These are phyloP conservation scores for Chaetoceros muelleri DNA, from an alignment of 108 stramenopile species.

Conservation along the genomic window DNA sequence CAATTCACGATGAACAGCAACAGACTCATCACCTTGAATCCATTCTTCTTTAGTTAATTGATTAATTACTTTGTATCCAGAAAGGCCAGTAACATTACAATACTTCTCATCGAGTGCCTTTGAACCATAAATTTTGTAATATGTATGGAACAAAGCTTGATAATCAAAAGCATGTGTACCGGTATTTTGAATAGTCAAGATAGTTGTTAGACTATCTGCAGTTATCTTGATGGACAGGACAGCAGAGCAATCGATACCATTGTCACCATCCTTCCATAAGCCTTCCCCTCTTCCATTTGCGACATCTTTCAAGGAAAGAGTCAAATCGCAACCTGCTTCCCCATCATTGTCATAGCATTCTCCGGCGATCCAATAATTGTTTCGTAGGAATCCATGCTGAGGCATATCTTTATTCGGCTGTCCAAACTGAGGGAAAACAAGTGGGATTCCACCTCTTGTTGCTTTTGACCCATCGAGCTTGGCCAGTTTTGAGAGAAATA, in stretches of 20 bases:
- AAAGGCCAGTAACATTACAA: slow-evolving; percentile 54
- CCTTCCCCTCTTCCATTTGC: slow-evolving; percentile 43
- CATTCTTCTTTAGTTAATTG: not conserved
- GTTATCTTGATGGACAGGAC: slow-evolving; percentile 35
- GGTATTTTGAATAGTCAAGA: slow-evolving; percentile 48
- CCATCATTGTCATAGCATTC: slow-evolving; percentile 21
- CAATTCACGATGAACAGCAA: slow-evolving; percentile 26
- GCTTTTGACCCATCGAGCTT: slow-evolving; percentile 67
- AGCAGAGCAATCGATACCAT: slow-evolving; percentile 24
- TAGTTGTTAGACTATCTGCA: slow-evolving; percentile 35
- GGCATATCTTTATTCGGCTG: slow-evolving; percentile 61
- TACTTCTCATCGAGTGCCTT: slow-evolving; percentile 36
- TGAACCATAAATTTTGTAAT: slow-evolving; percentile 41
- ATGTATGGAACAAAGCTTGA: slow-evolving; percentile 68
- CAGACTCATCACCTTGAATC: slow-evolving; percentile 27
- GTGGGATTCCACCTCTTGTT: slow-evolving; percentile 70
- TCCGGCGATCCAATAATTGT: slow-evolving; percentile 47
- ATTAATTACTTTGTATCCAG: slow-evolving; percentile 19
- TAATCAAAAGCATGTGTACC: slow-evolving; percentile 38
- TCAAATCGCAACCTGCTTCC: slow-evolving; percentile 36
- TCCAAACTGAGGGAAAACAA: slow-evolving; percentile 80
- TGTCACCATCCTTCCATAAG: slow-evolving; percentile 30
- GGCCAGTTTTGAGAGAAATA: slow-evolving; percentile 66
- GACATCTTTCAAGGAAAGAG: slow-evolving; percentile 47
- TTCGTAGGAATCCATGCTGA: slow-evolving; percentile 73